Base-by-base conservation (phyloP, 257 asterid genomes). In the Solanum lycopersicoides region DNA sequence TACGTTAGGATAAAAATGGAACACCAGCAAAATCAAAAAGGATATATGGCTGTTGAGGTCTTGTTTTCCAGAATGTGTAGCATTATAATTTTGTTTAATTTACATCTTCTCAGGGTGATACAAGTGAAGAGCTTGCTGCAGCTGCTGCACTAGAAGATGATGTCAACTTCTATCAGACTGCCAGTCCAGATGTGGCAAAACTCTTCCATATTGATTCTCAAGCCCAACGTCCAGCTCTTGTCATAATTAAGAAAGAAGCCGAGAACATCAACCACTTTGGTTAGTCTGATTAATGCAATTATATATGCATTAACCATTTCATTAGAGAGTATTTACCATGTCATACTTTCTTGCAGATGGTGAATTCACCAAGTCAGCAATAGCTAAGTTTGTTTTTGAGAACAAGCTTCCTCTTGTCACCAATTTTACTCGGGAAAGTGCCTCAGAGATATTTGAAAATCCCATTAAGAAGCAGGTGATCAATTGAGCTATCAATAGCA, bases 401-500 rank as follows among this genome's bases (percentile, higher is more conserved):
- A 96, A 95, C 91, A 96, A 95, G 94, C 91, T 93, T 90, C 95
- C 99, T 71, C 94, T 96, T 28, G 91, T 96, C 92, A 94, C 92
- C 90, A 92, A 91, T 89, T 93, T 95, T 75, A 95, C 98, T 42
- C 91, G 94, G 77, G 98, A 97, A 86, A 92, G 92, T 87, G 98
- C 98, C 85, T 90, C 94, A 21, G 80, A 87, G 47, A 93, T 97
- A 87, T 97, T 97, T 84, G 99, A 97, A 90, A 95, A 94, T 92
- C 97, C 99, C 66, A 95, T 97, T 77, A 95, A 95, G 96, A 97
- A 94, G 79, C 99, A 95, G 98, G 99, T 95, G 86, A 82, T 85
- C 60, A 18, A 60, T 85, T 68, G 60, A 69, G 82, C 87, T 69
- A 66, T 30, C 42, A 41, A 42, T 23, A 39, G 13, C 69, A 85